Conservation (phyloP, 225 moss, liverwort and hornwort genomes). For the Neckera pumila region DNA sequence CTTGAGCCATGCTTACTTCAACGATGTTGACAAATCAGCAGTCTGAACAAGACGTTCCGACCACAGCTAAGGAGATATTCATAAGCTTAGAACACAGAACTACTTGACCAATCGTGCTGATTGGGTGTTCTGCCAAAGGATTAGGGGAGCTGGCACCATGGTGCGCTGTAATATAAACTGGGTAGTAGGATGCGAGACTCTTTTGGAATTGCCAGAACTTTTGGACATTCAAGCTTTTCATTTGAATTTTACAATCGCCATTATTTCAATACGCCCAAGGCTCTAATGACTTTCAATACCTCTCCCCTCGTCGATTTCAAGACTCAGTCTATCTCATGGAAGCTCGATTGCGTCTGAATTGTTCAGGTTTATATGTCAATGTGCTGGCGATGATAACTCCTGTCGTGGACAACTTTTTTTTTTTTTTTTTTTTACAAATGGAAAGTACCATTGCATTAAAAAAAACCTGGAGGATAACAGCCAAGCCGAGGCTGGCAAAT, state of each 20-base stretch:
- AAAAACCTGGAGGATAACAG: too few relatives aligned
- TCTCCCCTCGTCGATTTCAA: neutral
- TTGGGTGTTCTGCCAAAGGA: neutral
- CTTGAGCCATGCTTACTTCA: constrained; percentile 35
- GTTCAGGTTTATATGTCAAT: too few relatives aligned
- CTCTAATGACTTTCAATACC: too few relatives aligned
- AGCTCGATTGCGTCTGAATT: too few relatives aligned
- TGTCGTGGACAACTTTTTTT: neutral
- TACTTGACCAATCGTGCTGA: constrained; percentile 30
- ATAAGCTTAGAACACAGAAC: neutral
- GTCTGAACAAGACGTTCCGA: neutral
- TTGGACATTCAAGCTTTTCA: neutral
- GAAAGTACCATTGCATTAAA: too few relatives aligned
- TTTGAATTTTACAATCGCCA: neutral
- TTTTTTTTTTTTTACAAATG: too few relatives aligned
- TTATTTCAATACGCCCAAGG: neutral
- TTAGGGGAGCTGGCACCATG: neutral
- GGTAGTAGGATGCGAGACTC: neutral
- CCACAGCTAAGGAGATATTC: neutral
- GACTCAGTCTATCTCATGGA: too few relatives aligned
- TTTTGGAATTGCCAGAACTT: neutral
- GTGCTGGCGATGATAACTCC: too few relatives aligned
- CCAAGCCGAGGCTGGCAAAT: too few relatives aligned
- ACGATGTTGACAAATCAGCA: constrained; percentile 25
- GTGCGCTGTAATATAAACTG: constrained; percentile 1